phyloP scores from a whole-genome alignment of 176 grass and related monocot species.

The Eremochloa ophiuroides region DNA sequence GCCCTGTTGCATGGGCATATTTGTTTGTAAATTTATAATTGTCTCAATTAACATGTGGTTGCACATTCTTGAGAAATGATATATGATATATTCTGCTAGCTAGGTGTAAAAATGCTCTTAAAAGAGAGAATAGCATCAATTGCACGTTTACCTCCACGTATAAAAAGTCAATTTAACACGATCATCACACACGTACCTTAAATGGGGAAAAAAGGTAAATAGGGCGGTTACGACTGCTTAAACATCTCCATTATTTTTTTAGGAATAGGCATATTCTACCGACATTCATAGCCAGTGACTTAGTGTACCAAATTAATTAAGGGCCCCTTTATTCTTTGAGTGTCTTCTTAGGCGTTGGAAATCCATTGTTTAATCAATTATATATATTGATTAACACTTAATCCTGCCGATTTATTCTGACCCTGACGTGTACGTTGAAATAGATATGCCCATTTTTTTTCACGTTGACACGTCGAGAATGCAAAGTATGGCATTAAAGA shows the following conservation, averaged over 20 bases:
- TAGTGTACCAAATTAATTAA: neutral
- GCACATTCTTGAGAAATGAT: neutral
- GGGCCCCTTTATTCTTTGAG: conserved; percentile 27
- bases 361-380: neutral
- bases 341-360: conserved; percentile 5
- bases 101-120: neutral
- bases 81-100: neutral
- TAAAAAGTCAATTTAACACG: conserved; percentile 14
- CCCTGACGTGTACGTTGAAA: conserved; percentile 23
- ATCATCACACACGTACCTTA: neutral
- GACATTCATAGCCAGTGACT: neutral
- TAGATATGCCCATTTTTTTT: neutral
- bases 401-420: neutral
- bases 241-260: neutral
- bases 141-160: neutral
- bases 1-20: no score
- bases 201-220: neutral
- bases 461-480: conserved; percentile 12
- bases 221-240: conserved; percentile 8
- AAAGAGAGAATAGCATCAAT: conserved; percentile 22
- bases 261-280: conserved; percentile 18
- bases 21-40: neutral
- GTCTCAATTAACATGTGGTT: neutral
- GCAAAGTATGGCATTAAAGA: neutral
- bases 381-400: neutral